Percentiles rank a stretch among this genome's conserved stretches.
phyloP scores from a whole-genome alignment of 164 flowering plant genomes.

The Akebia trifoliata region DNA sequence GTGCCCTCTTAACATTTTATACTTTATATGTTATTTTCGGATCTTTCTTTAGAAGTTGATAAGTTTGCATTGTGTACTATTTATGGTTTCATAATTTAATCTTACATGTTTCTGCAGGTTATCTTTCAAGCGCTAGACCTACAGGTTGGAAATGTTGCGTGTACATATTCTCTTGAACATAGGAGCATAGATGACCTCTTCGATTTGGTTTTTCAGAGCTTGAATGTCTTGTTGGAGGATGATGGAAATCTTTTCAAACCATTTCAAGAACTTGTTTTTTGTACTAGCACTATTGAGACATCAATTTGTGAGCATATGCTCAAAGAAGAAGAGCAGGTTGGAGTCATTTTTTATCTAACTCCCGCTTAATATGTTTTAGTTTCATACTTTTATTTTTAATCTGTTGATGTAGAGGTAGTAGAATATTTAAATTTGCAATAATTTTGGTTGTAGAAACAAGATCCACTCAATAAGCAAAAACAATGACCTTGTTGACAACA shows the following conservation, averaged over 20 bases:
- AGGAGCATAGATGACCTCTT: constrained; percentile 49
- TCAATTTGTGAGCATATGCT: constrained; percentile 69
- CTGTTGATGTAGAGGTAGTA: not conserved
- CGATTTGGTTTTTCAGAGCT: constrained; percentile 33
- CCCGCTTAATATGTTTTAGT: constrained; percentile 4
- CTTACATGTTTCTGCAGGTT: constrained; percentile 42
- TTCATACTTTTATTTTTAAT: not conserved
- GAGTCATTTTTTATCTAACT: not conserved
- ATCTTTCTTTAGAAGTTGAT: not conserved
- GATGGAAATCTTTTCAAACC: constrained; percentile 21
- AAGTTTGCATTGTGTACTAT: not conserved
- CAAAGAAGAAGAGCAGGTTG: constrained; percentile 89
- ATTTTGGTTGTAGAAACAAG: not conserved
- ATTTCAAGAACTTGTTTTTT: constrained; percentile 44
- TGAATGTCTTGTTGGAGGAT: constrained; percentile 34
- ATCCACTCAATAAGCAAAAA: not conserved
- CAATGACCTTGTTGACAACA: not conserved
- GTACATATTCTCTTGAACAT: constrained; percentile 70
- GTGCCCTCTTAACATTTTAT: not conserved
- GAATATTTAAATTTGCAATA: not conserved
- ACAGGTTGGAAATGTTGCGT: constrained; percentile 46
- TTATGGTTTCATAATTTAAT: constrained; percentile 6
- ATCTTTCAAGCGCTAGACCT: constrained; percentile 60
- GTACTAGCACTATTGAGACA: constrained; percentile 44
- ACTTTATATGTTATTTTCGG: not conserved